Conservation (phyloP, 2,329 filamentous ascomycete species). For the Aspergillus ustus region DNA sequence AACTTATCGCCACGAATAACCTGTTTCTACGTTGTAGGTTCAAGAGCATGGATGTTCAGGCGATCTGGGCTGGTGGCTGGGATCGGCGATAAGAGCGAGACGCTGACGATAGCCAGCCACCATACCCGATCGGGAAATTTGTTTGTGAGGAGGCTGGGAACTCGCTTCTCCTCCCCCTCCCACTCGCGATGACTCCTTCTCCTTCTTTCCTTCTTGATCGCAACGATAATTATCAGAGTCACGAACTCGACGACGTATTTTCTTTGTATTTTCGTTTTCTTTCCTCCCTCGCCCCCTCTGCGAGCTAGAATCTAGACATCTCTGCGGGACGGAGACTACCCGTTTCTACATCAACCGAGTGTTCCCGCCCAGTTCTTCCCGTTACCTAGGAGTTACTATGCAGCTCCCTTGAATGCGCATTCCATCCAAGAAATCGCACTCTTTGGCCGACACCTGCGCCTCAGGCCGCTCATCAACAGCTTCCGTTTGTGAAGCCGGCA, state of each 20-base stretch:
- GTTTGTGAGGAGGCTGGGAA: conserved; percentile 31
- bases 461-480: conserved; percentile 25
- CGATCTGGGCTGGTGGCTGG: conserved; percentile 18
- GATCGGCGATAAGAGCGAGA: conserved; percentile 30
- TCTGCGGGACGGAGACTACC: conserved; percentile 21
- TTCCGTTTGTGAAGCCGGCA: conserved; percentile 42
- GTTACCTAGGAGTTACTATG: conserved; percentile 28
- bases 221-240: background rate
- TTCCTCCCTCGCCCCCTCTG: conserved; percentile 1
- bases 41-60: background rate
- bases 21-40: background rate
- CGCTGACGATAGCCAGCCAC: conserved; percentile 33
- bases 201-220: conserved; percentile 11
- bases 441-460: conserved; percentile 7
- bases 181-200: conserved; percentile 14
- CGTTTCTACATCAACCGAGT: conserved; percentile 34
- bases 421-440: conserved; percentile 20
- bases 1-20: background rate
- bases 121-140: conserved; percentile 46
- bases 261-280: background rate
- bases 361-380: conserved; percentile 21
- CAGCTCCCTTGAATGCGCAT: conserved; percentile 32
- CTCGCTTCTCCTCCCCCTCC: conserved; percentile 18
- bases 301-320: conserved; percentile 8
- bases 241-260: background rate